A percentile compares a stretch with the other conserved stretches of the same genome.
Conservation (phyloP, 208 protist species). For the Acanthamoeba royreba region DNA sequence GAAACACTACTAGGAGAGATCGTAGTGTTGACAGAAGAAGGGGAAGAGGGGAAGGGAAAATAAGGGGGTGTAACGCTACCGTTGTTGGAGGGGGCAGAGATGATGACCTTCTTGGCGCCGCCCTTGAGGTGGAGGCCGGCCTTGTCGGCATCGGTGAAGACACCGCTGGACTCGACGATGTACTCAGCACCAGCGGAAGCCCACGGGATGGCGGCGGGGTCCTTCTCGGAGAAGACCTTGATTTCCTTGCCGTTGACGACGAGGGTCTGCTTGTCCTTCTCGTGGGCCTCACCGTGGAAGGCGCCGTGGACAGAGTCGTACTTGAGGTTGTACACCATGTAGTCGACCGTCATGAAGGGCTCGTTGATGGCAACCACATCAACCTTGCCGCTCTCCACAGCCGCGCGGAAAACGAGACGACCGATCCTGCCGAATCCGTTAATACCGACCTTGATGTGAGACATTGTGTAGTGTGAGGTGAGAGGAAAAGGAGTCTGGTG, state of each 20-base stretch:
- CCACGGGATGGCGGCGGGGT: slow-evolving; percentile 95
- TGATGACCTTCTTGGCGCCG: slow-evolving; percentile 97
- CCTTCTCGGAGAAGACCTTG: slow-evolving; percentile 64
- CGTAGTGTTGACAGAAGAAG: background rate
- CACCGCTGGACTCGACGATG: slow-evolving; percentile 98
- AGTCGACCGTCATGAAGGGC: slow-evolving; percentile 89
- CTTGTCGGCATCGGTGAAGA: slow-evolving; percentile 93
- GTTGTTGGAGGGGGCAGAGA: slow-evolving; percentile 97
- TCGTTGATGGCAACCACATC: slow-evolving; percentile 93
- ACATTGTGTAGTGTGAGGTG: background rate
- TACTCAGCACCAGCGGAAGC: slow-evolving; percentile 89
- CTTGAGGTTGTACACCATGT: slow-evolving; percentile 90
- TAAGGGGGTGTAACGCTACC: background rate
- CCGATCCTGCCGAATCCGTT: slow-evolving; percentile 97
- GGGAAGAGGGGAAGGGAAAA: background rate
- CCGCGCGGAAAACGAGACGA: slow-evolving; percentile 87
- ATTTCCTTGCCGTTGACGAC: slow-evolving; percentile 78
- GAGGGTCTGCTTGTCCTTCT: slow-evolving; percentile 60
- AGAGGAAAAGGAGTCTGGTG: background rate
- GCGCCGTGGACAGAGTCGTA: slow-evolving; percentile 95
- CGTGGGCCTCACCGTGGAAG: slow-evolving; percentile 79
- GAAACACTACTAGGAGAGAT: background rate
- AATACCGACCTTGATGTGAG: slow-evolving; percentile 85
- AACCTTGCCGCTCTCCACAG: slow-evolving; percentile 77
- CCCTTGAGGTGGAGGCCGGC: slow-evolving; percentile 91